Conservation (phyloP, 2,329 filamentous ascomycete species). For the Penicillium sp. region DNA sequence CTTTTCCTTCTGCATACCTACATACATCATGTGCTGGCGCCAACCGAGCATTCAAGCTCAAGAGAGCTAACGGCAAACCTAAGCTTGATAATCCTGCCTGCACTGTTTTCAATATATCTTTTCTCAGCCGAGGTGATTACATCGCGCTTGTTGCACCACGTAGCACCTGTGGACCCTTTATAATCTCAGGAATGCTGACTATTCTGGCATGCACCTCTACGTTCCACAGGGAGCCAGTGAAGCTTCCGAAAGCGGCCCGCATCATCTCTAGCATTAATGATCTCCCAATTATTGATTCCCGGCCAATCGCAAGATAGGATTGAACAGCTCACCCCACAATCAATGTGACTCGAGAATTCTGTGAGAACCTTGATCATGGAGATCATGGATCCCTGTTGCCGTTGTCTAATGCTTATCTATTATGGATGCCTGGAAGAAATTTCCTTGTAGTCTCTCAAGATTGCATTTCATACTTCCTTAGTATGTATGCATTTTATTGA, state of each 20-base stretch:
- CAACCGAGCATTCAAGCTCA: too few species aligned
- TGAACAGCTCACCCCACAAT: background rate
- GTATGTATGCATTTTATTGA: background rate
- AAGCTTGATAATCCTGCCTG: background rate
- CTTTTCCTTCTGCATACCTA: too few species aligned
- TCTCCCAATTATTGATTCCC: background rate
- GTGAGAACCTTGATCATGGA: background rate
- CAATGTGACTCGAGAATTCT: background rate
- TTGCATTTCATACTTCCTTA: background rate
- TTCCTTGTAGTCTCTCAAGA: background rate
- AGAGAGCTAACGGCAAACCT: background rate
- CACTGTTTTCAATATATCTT: background rate
- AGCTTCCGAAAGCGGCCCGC: background rate
- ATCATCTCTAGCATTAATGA: background rate
- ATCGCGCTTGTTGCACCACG: background rate
- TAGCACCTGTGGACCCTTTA: background rate
- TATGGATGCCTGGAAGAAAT: background rate
- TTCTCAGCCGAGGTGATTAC: too few species aligned
- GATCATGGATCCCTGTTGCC: background rate
- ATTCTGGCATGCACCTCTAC: background rate
- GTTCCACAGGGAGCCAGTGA: background rate
- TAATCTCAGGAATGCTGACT: background rate
- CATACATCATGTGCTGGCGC: too few species aligned
- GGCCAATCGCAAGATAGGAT: background rate
- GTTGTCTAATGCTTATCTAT: background rate